phyloP scores from a whole-genome alignment of 176 grass and related monocot species.

The Eragrostis curvula region DNA sequence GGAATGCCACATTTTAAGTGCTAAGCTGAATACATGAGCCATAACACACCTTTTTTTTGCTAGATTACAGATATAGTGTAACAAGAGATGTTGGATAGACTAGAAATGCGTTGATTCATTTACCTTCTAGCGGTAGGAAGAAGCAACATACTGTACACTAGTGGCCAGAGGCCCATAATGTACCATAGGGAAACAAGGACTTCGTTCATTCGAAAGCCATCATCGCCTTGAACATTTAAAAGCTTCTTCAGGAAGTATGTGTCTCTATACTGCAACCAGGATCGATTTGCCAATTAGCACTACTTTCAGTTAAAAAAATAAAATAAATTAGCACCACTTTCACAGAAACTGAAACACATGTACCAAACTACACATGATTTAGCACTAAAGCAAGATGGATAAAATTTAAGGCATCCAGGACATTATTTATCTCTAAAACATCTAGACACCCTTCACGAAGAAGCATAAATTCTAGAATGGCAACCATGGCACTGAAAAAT shows the following conservation, averaged over 20 bases:
- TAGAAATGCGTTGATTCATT: constrained; percentile 23
- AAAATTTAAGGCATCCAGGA: neutral
- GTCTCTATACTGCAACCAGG: constrained; percentile 79
- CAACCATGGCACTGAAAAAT: neutral
- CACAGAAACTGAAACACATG: neutral
- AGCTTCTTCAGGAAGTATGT: constrained; percentile 85
- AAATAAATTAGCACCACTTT: constrained; percentile 12
- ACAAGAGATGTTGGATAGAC: neutral
- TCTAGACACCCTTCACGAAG: neutral
- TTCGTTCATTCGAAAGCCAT: constrained; percentile 87
- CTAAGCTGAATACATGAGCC: neutral
- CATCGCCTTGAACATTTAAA: constrained; percentile 73
- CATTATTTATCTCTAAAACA: neutral
- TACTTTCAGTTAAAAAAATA: too few relatives aligned
- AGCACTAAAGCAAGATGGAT: neutral
- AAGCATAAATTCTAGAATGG: neutral
- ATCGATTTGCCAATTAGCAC: neutral
- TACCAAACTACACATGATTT: neutral
- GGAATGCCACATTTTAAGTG: neutral
- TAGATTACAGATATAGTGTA: neutral
- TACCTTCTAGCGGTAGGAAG: constrained; percentile 81
- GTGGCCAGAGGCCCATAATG: constrained; percentile 89
- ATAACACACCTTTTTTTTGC: neutral
- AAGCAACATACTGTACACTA: constrained; percentile 84
- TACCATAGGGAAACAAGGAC: constrained; percentile 93